Conservation (phyloP, 345 rosid species). For the Brassica incana region DNA sequence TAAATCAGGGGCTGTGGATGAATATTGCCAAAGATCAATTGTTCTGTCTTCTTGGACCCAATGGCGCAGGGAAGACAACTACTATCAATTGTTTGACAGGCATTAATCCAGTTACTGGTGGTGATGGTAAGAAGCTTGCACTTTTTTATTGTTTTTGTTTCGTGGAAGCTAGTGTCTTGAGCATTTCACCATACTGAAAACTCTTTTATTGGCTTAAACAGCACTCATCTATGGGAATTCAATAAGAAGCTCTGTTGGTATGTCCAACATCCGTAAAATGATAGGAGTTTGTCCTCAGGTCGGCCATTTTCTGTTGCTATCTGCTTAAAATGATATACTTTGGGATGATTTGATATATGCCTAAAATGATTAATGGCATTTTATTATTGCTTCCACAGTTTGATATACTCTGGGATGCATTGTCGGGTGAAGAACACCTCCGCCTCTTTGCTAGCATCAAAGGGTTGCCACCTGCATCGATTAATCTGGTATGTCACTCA, state of each 20-base stretch:
- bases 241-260: conserved; percentile 71
- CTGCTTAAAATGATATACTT: not conserved
- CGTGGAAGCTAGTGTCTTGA: not conserved
- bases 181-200: conserved; percentile 9
- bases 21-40: conserved; percentile 80
- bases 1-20: conserved; percentile 72
- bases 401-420: conserved; percentile 88
- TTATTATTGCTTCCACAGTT: conserved; percentile 46
- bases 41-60: conserved; percentile 96
- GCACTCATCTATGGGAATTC: conserved; percentile 78
- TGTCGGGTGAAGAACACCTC: conserved; percentile 85
- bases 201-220: conserved; percentile 39
- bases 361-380: not conserved
- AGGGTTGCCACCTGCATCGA: conserved; percentile 67
- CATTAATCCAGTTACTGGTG: conserved; percentile 71
- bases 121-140: conserved; percentile 64
- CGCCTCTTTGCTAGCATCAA: conserved; percentile 77
- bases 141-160: not conserved
- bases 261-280: conserved; percentile 74
- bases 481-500: conserved; percentile 53
- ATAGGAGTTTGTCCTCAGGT: conserved; percentile 99
- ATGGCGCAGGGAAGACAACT: conserved; percentile 96
- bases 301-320: not conserved
- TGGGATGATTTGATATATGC: not conserved
- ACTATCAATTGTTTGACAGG: conserved; percentile 83